Base-by-base conservation (phyloP, 805 yeast genomes). In the Kazachstania kunashirensis region DNA sequence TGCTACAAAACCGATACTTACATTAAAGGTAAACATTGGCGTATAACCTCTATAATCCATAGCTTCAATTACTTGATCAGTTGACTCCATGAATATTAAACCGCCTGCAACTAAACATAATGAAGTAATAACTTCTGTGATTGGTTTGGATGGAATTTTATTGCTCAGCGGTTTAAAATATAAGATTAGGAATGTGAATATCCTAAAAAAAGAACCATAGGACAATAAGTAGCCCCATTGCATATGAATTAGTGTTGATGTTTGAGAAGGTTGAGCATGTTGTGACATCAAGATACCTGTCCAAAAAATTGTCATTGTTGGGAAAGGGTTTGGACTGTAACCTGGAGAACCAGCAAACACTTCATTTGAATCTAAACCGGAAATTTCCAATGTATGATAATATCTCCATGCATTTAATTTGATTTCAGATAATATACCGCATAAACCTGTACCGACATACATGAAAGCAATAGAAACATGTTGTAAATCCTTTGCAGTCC, bases 211-310 rank as follows among this genome's bases (percentile, higher is more conserved):
- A 3, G 96, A 81, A 2, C 86, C 97, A 47, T 74, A 72, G n/a
- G 88, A 71, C 40, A 92, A 68, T 51, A 92, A 61, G 40, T 71
- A 69, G 6, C 98, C 98, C 98, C 98, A 92, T 61, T 86, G 96
- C 37, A 72, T 64, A 58, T 92, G 98, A 43, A 92, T 73, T 13
- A 61, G 66, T 2, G 96, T 85, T 2, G 96, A 78, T 23, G 81
- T 69, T 37, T 57, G 66, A 1, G 92, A 79, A 5, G 88, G 82
- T 61, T 92, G 98, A 27, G 76, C 77, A 61, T 92, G 98, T 59
- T 81, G 84, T 2, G 96, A 86, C 98, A 92, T 92, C 43, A 92
- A 68, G 11, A 80, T 70, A 20, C 98, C 98, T 1, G 97, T 92
- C 95, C 96, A 92, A 63, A 84, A 92, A 24, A 92, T 83, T 2